Evolutionary conservation across 306 rosid genomes (phyloP).

Genomic region (Begonia peltatifolia): DNA sequence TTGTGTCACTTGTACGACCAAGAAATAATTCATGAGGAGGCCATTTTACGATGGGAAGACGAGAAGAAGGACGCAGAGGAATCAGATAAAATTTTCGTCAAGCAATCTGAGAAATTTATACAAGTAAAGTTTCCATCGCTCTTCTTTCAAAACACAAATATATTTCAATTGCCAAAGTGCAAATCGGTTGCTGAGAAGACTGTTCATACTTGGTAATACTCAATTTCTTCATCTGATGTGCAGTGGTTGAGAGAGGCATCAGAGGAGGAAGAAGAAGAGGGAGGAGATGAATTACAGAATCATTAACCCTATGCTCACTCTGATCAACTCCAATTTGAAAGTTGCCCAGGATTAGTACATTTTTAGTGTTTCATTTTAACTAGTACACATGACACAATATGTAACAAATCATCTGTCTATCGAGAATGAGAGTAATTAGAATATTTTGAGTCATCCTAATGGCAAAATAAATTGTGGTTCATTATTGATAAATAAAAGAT

Average conservation of each 20-base stretch:
- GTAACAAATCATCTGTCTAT: too few species aligned
- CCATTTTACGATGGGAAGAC: constrained; percentile 80
- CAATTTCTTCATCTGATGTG: constrained; percentile 2
- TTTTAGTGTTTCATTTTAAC: too few species aligned
- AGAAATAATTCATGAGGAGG: constrained; percentile 73
- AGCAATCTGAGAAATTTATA: constrained; percentile 55
- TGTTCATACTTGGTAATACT: background rate
- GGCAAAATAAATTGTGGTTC: too few species aligned
- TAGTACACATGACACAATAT: too few species aligned
- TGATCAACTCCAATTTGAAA: too few species aligned
- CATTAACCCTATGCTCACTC: background rate
- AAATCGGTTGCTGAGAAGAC: too few species aligned
- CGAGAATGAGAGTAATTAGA: too few species aligned
- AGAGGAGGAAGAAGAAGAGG: constrained; percentile 66
- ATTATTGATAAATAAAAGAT: too few species aligned
- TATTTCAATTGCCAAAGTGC: background rate
- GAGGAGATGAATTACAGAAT: constrained; percentile 11
- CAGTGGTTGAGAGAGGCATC: constrained; percentile 86
- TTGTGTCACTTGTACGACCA: constrained; percentile 48
- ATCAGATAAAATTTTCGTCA: constrained; percentile 58
- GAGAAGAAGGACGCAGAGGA: constrained; percentile 82
- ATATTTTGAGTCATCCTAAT: too few species aligned
- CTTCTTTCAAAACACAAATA: background rate
- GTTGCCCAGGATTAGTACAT: too few species aligned
- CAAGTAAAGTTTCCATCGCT: constrained; percentile 30